These are phyloP conservation scores for Aphanoascus verrucosus DNA, from an alignment of 2,329 filamentous ascomycete genomes.

Conservation along the genomic window DNA sequence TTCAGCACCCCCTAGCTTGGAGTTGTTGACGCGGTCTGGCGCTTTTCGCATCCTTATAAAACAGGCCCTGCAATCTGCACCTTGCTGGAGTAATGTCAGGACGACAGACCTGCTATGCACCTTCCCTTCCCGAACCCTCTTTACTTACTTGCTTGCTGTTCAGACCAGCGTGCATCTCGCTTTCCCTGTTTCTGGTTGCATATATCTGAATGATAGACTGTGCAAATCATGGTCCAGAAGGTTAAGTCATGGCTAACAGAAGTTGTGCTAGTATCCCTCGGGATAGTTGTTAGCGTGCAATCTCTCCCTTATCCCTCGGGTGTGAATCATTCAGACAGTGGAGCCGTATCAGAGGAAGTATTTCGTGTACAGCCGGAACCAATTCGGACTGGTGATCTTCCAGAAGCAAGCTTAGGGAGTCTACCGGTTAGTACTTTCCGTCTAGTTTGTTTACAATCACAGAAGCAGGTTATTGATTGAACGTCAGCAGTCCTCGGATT, in stretches of 20 bases:
- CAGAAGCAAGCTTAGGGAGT: neutral
- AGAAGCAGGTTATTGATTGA: neutral
- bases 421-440: neutral
- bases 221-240: neutral
- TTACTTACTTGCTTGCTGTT: neutral
- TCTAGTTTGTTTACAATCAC: neutral
- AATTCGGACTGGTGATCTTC: neutral
- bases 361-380: neutral
- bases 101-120: neutral
- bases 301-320: neutral
- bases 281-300: neutral
- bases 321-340: neutral
- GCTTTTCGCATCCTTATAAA: neutral
- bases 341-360: neutral
- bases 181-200: neutral
- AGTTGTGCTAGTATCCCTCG: conserved; percentile 6
- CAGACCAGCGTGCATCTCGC: no score
- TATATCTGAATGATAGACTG: neutral
- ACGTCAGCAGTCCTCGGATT: neutral
- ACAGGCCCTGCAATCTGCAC: neutral
- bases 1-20: neutral
- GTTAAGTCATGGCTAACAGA: conserved; percentile 4
- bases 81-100: neutral
- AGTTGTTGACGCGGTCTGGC: neutral
- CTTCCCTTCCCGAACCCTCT: neutral